phyloP scores from a whole-genome alignment of 345 rosid species.

The Aethionema arabicum region DNA sequence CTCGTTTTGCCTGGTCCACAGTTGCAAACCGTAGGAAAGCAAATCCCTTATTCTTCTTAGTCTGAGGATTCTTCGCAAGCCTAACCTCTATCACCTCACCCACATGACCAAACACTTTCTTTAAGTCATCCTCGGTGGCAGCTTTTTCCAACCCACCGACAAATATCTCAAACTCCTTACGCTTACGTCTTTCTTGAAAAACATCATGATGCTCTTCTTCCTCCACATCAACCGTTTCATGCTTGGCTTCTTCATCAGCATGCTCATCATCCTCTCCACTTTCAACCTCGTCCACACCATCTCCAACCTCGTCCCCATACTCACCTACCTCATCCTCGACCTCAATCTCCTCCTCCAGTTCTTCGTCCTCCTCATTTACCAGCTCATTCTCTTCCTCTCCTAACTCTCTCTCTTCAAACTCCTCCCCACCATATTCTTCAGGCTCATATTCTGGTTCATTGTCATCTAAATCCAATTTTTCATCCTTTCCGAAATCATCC shows the following conservation, averaged over 20 bases:
- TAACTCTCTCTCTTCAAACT: slow-evolving; percentile 77
- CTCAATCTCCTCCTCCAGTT: slow-evolving; percentile 55
- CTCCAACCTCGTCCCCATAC: slow-evolving; percentile 61
- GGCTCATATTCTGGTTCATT: slow-evolving; percentile 70
- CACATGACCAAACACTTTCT: slow-evolving; percentile 69
- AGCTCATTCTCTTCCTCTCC: slow-evolving; percentile 59
- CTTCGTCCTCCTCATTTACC: slow-evolving; percentile 60
- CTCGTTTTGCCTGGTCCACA: slow-evolving; percentile 89
- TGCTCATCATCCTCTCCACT: slow-evolving; percentile 59
- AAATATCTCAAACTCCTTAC: slow-evolving; percentile 95
- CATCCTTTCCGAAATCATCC: slow-evolving; percentile 74
- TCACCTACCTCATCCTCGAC: slow-evolving; percentile 67
- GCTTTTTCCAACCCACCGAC: slow-evolving; percentile 93
- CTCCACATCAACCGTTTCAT: slow-evolving; percentile 49
- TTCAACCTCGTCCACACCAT: slow-evolving; percentile 55
- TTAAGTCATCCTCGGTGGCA: slow-evolving; percentile 77
- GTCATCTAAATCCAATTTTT: slow-evolving; percentile 77
- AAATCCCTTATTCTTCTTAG: slow-evolving; percentile 94
- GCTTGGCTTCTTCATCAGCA: slow-evolving; percentile 48
- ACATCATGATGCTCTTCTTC: slow-evolving; percentile 64
- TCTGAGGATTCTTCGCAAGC: slow-evolving; percentile 85
- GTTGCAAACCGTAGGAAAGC: slow-evolving; percentile 94
- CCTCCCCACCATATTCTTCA: slow-evolving; percentile 56
- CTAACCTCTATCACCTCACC: slow-evolving; percentile 88
- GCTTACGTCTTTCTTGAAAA: slow-evolving; percentile 84